phyloP scores from a whole-genome alignment of 345 rosid species.

The Balakata baccata region DNA sequence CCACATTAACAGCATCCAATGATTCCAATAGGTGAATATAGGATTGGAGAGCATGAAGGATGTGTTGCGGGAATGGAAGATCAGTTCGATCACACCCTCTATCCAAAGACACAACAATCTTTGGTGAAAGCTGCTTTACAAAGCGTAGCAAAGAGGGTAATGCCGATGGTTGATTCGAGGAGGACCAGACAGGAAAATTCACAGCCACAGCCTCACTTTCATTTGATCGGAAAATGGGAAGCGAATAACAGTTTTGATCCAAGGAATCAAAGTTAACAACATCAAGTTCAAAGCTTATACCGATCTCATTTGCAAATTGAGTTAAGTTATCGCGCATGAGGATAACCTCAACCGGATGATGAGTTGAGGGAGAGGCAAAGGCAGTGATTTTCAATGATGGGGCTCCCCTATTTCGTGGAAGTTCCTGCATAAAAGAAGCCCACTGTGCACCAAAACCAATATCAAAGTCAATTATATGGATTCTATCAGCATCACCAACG shows the following conservation, averaged over 20 bases:
- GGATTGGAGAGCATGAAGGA: slow-evolving; percentile 64
- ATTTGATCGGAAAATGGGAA: slow-evolving; percentile 35
- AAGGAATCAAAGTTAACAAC: slow-evolving; percentile 44
- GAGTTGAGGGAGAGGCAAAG: slow-evolving; percentile 48
- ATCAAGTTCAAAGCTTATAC: slow-evolving; percentile 48
- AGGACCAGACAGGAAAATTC: slow-evolving; percentile 48
- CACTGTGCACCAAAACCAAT: slow-evolving; percentile 61
- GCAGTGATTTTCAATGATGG: slow-evolving; percentile 52
- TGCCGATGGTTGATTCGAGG: slow-evolving; percentile 35
- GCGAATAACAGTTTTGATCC: slow-evolving; percentile 35
- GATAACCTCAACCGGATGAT: slow-evolving; percentile 44
- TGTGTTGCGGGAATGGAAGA: slow-evolving; percentile 67
- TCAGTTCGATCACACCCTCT: slow-evolving; percentile 77
- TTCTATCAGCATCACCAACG: slow-evolving; percentile 36
- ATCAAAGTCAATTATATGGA: slow-evolving; percentile 57
- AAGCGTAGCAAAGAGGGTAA: slow-evolving; percentile 57
- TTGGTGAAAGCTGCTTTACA: slow-evolving; percentile 74
- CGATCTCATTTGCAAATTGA: slow-evolving; percentile 48
- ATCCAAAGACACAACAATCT: slow-evolving; percentile 73
- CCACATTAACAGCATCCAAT: slow-evolving; percentile 73
- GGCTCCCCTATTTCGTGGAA: slow-evolving; percentile 41
- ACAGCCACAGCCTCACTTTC: slow-evolving; percentile 50
- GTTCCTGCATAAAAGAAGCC: slow-evolving; percentile 66
- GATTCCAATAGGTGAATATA: slow-evolving; percentile 68
- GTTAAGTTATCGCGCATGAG: slow-evolving; percentile 49